Conservation (phyloP, 2,329 filamentous ascomycete genomes). For the Scytalidium sp. region DNA sequence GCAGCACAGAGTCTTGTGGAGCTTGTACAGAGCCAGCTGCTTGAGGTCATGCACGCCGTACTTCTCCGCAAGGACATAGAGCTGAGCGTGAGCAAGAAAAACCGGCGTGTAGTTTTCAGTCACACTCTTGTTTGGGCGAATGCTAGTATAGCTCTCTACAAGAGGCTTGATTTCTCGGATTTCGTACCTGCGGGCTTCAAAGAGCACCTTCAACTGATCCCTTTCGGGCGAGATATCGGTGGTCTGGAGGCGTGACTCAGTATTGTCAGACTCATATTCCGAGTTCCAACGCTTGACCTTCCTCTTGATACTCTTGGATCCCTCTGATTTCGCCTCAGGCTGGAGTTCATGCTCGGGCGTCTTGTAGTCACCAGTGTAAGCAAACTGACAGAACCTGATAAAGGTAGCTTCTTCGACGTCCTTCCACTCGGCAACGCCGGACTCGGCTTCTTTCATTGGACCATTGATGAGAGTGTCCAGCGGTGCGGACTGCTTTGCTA, state of each 20-base stretch:
- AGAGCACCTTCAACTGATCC: background rate
- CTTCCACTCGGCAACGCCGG: slow-evolving; percentile 6
- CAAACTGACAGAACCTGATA: slow-evolving; percentile 11
- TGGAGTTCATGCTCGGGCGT: slow-evolving; percentile 2
- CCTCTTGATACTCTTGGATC: background rate
- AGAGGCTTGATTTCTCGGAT: slow-evolving; percentile 2
- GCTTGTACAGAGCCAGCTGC: slow-evolving; percentile 13
- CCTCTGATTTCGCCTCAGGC: background rate
- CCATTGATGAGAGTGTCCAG: slow-evolving; percentile 9
- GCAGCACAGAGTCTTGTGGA: slow-evolving; percentile 12
- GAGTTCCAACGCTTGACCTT: slow-evolving; percentile 5
- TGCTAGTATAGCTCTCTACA: background rate
- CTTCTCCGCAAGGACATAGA: slow-evolving; percentile 14
- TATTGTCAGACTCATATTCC: background rate
- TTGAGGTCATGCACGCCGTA: slow-evolving; percentile 14
- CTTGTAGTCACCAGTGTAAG: slow-evolving; percentile 12
- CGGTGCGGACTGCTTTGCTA: slow-evolving; percentile 6
- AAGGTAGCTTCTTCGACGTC: slow-evolving; percentile 12
- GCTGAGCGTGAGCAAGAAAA: slow-evolving; percentile 9
- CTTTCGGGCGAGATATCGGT: too few relatives aligned
- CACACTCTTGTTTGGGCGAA: slow-evolving; percentile 3
- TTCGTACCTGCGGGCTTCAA: background rate
- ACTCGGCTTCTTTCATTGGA: slow-evolving; percentile 6
- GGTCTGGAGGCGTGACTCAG: too few relatives aligned
- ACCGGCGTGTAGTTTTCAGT: slow-evolving; percentile 1